Evolutionary conservation across 371 early-diverging fungal species (phyloP).

Genomic region (Scutellospora calospora): DNA sequence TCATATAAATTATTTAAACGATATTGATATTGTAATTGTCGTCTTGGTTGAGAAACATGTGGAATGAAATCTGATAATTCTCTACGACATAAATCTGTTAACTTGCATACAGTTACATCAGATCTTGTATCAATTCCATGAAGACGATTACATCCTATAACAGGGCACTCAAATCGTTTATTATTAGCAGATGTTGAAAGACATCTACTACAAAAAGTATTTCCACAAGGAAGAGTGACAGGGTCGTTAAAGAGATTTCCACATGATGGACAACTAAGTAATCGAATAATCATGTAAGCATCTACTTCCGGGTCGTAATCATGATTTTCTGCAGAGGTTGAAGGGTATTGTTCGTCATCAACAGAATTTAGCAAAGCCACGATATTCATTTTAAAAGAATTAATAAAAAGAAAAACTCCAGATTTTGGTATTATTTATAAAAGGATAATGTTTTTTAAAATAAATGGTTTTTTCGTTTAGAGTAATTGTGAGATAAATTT

Average conservation of each 20-base stretch:
- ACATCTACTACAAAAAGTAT: constrained; percentile 31
- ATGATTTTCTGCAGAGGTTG: too few species aligned
- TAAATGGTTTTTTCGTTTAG: too few species aligned
- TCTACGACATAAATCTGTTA: constrained; percentile 29
- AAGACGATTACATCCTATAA: neutral
- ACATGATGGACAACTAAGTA: constrained; percentile 25
- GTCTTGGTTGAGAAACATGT: neutral
- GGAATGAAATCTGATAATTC: neutral
- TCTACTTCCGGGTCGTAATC: too few species aligned
- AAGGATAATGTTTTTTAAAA: too few species aligned
- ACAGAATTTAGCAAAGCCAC: too few species aligned
- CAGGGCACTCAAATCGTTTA: constrained; percentile 8
- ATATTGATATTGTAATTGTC: constrained; percentile 5
- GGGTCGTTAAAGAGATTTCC: neutral
- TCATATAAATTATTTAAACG: too few species aligned
- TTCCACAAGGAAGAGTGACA: constrained; percentile 35
- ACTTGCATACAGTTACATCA: constrained; percentile 9
- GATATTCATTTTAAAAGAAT: too few species aligned
- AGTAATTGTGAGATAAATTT: too few species aligned
- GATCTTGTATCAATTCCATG: neutral
- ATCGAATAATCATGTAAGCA: neutral
- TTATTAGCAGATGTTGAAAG: neutral
- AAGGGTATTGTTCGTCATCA: too few species aligned
- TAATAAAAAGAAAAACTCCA: too few species aligned
- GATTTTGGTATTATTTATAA: too few species aligned